Conservation (phyloP, 352 stramenopile species). For the Phytophthora pisi region DNA sequence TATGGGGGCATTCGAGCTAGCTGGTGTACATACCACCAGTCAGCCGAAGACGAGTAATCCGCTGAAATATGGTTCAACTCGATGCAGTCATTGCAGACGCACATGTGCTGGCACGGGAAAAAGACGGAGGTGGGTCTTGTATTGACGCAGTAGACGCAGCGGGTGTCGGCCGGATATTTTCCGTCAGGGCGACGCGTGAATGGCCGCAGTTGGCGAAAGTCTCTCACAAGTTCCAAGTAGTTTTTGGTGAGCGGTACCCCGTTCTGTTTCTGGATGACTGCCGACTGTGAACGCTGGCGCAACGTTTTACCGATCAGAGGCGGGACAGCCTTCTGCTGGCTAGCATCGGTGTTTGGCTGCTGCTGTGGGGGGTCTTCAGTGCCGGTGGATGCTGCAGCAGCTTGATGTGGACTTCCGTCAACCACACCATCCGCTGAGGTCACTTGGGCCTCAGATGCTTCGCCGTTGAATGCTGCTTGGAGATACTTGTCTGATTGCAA, state of each 20-base stretch:
- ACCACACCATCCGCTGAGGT: background rate
- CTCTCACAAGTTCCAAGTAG: constrained; percentile 56
- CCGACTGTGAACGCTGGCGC: constrained; percentile 23
- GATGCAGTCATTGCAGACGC: constrained; percentile 65
- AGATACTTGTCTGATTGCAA: constrained; percentile 16
- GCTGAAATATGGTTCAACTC: constrained; percentile 45
- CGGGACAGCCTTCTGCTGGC: constrained; percentile 1
- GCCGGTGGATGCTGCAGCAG: background rate
- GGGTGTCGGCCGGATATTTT: constrained; percentile 41
- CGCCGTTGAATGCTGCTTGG: constrained; percentile 17
- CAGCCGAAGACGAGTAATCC: constrained; percentile 19
- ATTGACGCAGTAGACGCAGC: constrained; percentile 55
- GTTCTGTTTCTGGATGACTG: constrained; percentile 21
- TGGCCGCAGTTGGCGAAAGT: constrained; percentile 57
- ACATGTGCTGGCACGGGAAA: constrained; percentile 65
- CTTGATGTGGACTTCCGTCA: background rate
- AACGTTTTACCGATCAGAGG: constrained; percentile 18
- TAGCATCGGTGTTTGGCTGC: background rate
- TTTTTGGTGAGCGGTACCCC: constrained; percentile 48
- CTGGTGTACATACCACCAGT: constrained; percentile 42
- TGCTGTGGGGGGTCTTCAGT: background rate
- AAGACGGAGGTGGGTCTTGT: constrained; percentile 28
- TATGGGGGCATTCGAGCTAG: background rate
- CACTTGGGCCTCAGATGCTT: background rate
- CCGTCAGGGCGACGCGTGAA: constrained; percentile 56